Percentiles rank a stretch among this genome's conserved stretches.
These are phyloP conservation scores for Calonectria hawksworthii DNA, from an alignment of 2,329 filamentous ascomycete genomes.

Conservation along the genomic window DNA sequence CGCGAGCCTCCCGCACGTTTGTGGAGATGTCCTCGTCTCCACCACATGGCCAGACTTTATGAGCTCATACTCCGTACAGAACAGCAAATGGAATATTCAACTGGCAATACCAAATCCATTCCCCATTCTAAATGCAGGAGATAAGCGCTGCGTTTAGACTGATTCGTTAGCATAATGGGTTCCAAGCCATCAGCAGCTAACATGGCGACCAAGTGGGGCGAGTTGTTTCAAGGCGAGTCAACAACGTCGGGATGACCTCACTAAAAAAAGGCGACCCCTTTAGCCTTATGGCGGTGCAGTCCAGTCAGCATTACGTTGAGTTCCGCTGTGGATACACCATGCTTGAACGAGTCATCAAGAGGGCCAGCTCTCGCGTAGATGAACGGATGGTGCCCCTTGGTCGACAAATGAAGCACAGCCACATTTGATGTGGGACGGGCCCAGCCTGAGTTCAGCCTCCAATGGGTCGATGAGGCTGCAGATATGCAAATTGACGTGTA, in stretches of 20 bases:
- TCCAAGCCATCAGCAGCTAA: not conserved
- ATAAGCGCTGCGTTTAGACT: not conserved
- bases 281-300: not conserved
- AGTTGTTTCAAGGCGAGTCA: not conserved
- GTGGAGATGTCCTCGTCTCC: not conserved
- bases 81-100: not conserved
- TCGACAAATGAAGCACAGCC: not conserved
- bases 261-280: too few relatives aligned
- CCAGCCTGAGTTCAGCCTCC: not conserved
- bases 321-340: not conserved
- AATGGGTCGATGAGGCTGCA: not conserved
- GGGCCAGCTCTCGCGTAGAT: not conserved
- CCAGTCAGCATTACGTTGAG: not conserved
- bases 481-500: not conserved
- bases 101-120: not conserved
- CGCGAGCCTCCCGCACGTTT: not conserved
- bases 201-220: not conserved
- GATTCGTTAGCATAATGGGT: not conserved
- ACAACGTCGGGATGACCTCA: not conserved
- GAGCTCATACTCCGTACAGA: not conserved
- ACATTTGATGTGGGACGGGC: not conserved
- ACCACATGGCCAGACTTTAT: not conserved
- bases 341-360: too few relatives aligned
- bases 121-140: not conserved
- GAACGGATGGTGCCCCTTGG: not conserved